These are phyloP conservation scores for Colletotrichum higginsianum DNA, from an alignment of 2,329 filamentous ascomycete species.

Conservation along the genomic window DNA sequence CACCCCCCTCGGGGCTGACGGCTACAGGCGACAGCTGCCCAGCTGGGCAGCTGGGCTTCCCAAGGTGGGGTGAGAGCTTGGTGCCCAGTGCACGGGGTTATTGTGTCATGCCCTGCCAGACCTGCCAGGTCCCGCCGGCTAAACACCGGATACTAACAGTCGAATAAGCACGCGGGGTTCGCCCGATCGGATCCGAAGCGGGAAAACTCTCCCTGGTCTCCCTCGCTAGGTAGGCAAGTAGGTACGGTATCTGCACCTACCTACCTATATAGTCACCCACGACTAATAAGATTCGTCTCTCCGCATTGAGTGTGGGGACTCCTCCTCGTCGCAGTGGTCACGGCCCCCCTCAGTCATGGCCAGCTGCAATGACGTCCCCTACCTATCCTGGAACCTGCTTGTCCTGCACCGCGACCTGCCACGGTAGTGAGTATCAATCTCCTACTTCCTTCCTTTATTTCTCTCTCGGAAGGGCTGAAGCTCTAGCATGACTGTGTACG, in stretches of 20 bases:
- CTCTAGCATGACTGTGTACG: neutral
- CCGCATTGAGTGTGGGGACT: neutral
- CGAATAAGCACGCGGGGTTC: conserved; percentile 2
- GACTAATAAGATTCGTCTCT: too few species aligned
- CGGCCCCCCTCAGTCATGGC: neutral
- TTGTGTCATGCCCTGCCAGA: conserved; percentile 10
- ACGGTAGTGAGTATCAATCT: neutral
- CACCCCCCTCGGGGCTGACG: conserved; percentile 6
- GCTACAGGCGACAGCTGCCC: neutral
- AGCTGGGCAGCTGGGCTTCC: neutral
- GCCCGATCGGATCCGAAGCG: neutral
- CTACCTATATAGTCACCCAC: too few species aligned
- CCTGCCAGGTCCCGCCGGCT: conserved; percentile 33
- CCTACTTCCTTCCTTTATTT: too few species aligned
- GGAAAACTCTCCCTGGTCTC: neutral
- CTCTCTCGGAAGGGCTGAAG: too few species aligned
- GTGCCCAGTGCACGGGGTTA: conserved; percentile 13
- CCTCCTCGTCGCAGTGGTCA: neutral
- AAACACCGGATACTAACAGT: conserved; percentile 13
- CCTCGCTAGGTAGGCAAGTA: too few species aligned
- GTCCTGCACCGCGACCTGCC: neutral
- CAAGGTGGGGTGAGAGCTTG: conserved; percentile 19
- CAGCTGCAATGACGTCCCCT: neutral
- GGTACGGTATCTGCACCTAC: too few species aligned
- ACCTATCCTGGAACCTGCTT: neutral